Conservation (phyloP, 768 basidiomycete species). For the Termitomyces sp. region DNA sequence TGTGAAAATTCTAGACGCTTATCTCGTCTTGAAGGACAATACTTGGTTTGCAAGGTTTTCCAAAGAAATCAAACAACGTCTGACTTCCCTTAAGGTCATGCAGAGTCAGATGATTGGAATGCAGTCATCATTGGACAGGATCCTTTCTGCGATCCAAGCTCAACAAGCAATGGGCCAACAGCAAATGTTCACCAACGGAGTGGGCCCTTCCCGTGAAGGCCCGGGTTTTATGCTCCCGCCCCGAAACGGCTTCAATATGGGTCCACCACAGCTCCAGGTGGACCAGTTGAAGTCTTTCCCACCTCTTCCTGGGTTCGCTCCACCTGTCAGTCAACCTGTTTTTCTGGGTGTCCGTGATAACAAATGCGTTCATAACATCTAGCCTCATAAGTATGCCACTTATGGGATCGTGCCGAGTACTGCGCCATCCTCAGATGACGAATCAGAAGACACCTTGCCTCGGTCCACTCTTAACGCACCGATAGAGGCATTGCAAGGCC, state of each 20-base stretch:
- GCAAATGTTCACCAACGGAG: constrained; percentile 28
- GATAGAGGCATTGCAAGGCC: constrained; percentile 88
- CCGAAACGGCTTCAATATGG: constrained; percentile 36
- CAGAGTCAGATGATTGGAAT: constrained; percentile 94
- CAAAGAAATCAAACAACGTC: neutral
- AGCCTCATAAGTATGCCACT: constrained; percentile 88
- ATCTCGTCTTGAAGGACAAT: constrained; percentile 82
- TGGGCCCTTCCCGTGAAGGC: constrained; percentile 24
- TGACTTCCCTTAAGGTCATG: constrained; percentile 54
- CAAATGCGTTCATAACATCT: constrained; percentile 11
- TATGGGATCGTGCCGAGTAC: constrained; percentile 88
- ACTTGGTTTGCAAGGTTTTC: constrained; percentile 46
- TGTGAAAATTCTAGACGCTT: constrained; percentile 44
- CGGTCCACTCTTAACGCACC: constrained; percentile 84
- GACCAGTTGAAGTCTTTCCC: constrained; percentile 55
- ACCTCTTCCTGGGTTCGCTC: constrained; percentile 86
- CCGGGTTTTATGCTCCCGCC: constrained; percentile 27
- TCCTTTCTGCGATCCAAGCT: constrained; percentile 60
- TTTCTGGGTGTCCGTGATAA: neutral
- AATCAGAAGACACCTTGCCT: constrained; percentile 85
- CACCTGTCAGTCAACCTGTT: constrained; percentile 54
- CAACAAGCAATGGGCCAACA: constrained; percentile 32
- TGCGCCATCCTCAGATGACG: constrained; percentile 83
- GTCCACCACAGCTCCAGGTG: constrained; percentile 24
- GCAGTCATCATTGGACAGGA: constrained; percentile 85